phyloP scores from a whole-genome alignment of 23 red algal species.

The Gracilaria caudata region DNA sequence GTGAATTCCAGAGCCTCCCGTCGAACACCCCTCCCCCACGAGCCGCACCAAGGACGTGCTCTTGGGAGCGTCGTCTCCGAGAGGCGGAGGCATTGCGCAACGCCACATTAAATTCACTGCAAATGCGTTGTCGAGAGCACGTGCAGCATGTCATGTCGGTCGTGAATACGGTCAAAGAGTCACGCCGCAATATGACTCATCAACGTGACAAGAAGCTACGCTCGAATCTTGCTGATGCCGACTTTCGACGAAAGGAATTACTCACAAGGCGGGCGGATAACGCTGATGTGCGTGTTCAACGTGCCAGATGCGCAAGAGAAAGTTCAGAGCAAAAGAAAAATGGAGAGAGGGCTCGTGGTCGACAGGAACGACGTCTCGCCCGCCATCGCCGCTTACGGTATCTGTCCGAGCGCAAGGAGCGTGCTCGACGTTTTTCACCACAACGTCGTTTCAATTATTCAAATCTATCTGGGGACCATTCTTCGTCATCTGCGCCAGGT shows the following conservation, averaged over 20 bases:
- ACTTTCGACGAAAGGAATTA: slow-evolving; percentile 13
- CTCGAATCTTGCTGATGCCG: slow-evolving; percentile 23
- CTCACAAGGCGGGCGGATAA: slow-evolving; percentile 36
- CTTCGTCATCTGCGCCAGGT: slow-evolving; percentile 3
- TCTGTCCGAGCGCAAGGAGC: slow-evolving; percentile 38
- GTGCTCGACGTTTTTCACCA: slow-evolving; percentile 50
- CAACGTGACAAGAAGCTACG: slow-evolving; percentile 32
- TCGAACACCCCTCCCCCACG: slow-evolving; percentile 37
- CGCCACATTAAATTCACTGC: slow-evolving; percentile 42
- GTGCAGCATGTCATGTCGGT: slow-evolving; percentile 50
- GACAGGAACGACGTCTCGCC: slow-evolving; percentile 13
- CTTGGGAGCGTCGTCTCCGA: slow-evolving; percentile 29
- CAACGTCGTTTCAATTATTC: slow-evolving; percentile 19
- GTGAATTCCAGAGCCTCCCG: slow-evolving; percentile 41
- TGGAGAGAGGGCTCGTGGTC: slow-evolving; percentile 18
- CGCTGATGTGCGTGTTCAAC: slow-evolving; percentile 40
- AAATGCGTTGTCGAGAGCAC: slow-evolving; percentile 40
- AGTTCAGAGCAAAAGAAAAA: slow-evolving; percentile 37
- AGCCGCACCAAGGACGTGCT: slow-evolving; percentile 8
- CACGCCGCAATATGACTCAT: slow-evolving; percentile 12
- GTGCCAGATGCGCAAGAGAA: slow-evolving; percentile 34
- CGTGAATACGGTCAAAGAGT: slow-evolving; percentile 43
- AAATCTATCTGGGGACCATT: background rate
- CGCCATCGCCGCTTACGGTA: slow-evolving; percentile 24
- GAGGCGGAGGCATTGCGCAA: slow-evolving; percentile 38